Percentiles rank a stretch among this genome's conserved stretches.
Conservation (phyloP, 2,329 filamentous ascomycete genomes). For the Aspergillus spinulosporus region DNA sequence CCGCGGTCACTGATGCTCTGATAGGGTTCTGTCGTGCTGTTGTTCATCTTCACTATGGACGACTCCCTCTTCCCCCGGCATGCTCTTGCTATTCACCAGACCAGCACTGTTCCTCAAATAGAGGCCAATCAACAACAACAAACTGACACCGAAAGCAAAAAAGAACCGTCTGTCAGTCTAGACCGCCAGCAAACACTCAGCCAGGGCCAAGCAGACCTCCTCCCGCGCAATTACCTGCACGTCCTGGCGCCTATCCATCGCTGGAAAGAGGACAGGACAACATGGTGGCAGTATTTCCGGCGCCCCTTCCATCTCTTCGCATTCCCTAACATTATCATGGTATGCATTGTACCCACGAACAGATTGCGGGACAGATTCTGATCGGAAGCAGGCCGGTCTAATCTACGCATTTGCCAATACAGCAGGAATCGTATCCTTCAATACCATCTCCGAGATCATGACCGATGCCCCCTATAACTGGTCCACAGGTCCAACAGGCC, state of each 20-base stretch:
- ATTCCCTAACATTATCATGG: conserved; percentile 45
- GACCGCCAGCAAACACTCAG: conserved; percentile 16
- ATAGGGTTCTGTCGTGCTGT: conserved; percentile 26
- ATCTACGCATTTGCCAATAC: conserved; percentile 41
- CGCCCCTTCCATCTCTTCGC: conserved; percentile 43
- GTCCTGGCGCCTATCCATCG: conserved; percentile 28
- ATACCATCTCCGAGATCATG: conserved; percentile 39
- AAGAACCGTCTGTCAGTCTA: neutral
- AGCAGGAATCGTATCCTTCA: conserved; percentile 41
- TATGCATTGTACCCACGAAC: conserved; percentile 26
- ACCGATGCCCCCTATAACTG: conserved; percentile 40
- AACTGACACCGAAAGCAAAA: neutral
- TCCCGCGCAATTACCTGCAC: conserved; percentile 25
- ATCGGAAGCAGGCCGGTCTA: neutral
- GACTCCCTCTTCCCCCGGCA: conserved; percentile 40
- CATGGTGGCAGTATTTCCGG: conserved; percentile 42
- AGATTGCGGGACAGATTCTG: too few species aligned
- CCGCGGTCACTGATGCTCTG: neutral
- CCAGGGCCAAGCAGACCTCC: conserved; percentile 21
- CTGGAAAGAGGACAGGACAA: conserved; percentile 38
- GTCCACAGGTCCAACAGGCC: conserved; percentile 34
- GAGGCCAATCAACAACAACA: neutral
- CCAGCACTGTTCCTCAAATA: neutral
- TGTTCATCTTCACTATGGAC: conserved; percentile 38
- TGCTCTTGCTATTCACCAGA: conserved; percentile 22